Evolutionary conservation across 352 stramenopile species (phyloP), one percentile per base, ranked within the genome.

Genomic region (Globisporangium acanthophoron): DNA sequence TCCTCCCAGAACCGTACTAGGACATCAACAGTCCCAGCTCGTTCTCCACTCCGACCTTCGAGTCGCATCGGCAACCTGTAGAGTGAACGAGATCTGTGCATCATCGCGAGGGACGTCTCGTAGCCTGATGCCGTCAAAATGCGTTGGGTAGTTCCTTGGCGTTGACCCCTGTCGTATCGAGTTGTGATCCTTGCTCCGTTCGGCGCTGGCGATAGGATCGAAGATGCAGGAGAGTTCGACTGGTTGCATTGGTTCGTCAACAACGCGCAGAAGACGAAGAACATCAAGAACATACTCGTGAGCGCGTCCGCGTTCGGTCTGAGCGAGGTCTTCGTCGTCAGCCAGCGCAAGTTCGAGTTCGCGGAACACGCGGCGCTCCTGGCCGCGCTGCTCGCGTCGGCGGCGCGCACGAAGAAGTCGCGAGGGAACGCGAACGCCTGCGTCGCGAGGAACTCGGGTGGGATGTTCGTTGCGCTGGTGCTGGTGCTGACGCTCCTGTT

Each of bases 181-280:
- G n/a, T n/a, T n/a, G n/a, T n/a, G n/a, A n/a, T n/a, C n/a, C n/a
- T n/a, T n/a, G n/a, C n/a, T n/a, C n/a, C n/a, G n/a, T n/a, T n/a
- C n/a, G n/a, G n/a, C n/a, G n/a, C n/a, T n/a, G n/a, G n/a, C n/a
- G n/a, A n/a, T n/a, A n/a, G n/a, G n/a, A n/a, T n/a, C n/a, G n/a
- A n/a, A n/a, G n/a, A n/a, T n/a, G n/a, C n/a, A n/a, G n/a, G n/a
- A n/a, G n/a, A n/a, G n/a, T n/a, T n/a, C n/a, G n/a, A n/a, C n/a
- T n/a, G n/a, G n/a, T n/a, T n/a, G n/a, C n/a, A n/a, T n/a, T n/a
- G n/a, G n/a, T n/a, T 98, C 44, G 73, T 98, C 31, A 96, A 90
- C 71, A 98, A 98, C 71, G 94, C 97, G 48, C 86, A 92, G 65
- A 97, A 97, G 73, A 73, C 66, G 40, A 88, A 90, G 60, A 97